phyloP scores from a whole-genome alignment of 805 yeast species.

The Nakazawaea ishiwadae region DNA sequence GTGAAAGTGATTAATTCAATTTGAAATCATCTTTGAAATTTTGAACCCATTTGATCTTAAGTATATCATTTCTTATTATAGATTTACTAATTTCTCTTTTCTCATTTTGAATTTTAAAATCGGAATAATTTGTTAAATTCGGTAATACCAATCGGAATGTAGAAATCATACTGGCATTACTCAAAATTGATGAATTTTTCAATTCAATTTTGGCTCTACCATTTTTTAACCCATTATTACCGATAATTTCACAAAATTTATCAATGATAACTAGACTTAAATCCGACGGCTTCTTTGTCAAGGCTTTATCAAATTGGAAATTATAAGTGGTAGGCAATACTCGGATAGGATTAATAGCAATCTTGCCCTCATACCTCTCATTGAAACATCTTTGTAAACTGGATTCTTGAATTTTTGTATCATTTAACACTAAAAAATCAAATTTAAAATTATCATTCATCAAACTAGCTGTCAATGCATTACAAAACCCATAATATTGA shows the following conservation, averaged over 20 bases:
- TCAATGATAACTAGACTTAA: slow-evolving; percentile 25
- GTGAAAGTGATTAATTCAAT: slow-evolving; percentile 28
- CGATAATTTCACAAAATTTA: slow-evolving; percentile 44
- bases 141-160: neutral
- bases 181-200: neutral
- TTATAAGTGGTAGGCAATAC: slow-evolving; percentile 16
- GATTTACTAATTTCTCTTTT: slow-evolving; percentile 6
- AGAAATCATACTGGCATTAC: slow-evolving; percentile 3
- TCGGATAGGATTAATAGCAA: slow-evolving; percentile 7
- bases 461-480: slow-evolving; percentile 34
- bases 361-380: slow-evolving; percentile 15
- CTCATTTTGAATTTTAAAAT: neutral
- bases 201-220: slow-evolving; percentile 32
- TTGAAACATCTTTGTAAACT: slow-evolving; percentile 41
- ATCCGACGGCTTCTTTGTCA: slow-evolving; percentile 18
- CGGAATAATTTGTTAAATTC: slow-evolving; percentile 12
- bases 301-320: slow-evolving; percentile 11
- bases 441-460: slow-evolving; percentile 33
- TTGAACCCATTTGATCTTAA: slow-evolving; percentile 1
- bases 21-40: slow-evolving; percentile 34
- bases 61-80: slow-evolving; percentile 8
- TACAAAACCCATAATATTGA: slow-evolving; percentile 55
- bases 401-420: slow-evolving; percentile 19
- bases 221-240: slow-evolving; percentile 52
- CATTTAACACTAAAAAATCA: slow-evolving; percentile 46